A percentile compares a stretch with the other conserved stretches of the same genome.
Evolutionary conservation across 108 stramenopile genomes (phyloP).

Genomic region (Hondaea fermentalgiana): DNA sequence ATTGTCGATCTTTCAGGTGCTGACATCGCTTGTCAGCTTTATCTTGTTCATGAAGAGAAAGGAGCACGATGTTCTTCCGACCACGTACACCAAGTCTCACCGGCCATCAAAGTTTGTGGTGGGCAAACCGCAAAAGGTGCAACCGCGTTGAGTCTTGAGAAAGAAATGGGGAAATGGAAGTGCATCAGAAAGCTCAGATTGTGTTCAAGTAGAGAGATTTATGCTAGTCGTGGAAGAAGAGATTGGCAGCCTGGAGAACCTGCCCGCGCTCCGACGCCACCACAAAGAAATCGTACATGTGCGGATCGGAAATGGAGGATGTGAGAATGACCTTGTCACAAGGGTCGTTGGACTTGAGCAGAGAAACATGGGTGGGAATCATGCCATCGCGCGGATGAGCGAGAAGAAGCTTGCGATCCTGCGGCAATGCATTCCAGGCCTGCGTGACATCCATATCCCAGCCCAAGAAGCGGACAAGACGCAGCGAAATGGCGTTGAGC

Average conservation of each 20-base stretch:
- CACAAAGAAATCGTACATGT: background rate
- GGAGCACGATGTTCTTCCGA: constrained; percentile 12
- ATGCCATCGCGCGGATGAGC: background rate
- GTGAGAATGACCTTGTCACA: background rate
- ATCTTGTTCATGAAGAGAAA: background rate
- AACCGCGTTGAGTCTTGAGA: background rate
- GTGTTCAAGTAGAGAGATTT: no score
- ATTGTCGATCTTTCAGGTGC: background rate
- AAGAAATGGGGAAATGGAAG: background rate
- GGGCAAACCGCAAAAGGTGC: background rate
- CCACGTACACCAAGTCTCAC: background rate
- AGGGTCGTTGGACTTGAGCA: background rate
- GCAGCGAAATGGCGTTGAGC: background rate
- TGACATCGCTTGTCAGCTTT: background rate
- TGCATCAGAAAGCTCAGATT: background rate
- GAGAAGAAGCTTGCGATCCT: background rate
- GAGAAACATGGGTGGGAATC: background rate
- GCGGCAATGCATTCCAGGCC: background rate
- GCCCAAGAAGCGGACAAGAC: background rate
- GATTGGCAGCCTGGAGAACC: background rate
- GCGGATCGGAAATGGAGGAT: background rate
- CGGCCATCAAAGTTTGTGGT: no score
- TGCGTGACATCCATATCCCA: background rate
- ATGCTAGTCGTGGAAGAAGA: background rate
- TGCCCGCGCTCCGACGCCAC: background rate